Base-by-base conservation (phyloP, 2,329 filamentous ascomycete genomes). In the Epichloe brachyelytri region DNA sequence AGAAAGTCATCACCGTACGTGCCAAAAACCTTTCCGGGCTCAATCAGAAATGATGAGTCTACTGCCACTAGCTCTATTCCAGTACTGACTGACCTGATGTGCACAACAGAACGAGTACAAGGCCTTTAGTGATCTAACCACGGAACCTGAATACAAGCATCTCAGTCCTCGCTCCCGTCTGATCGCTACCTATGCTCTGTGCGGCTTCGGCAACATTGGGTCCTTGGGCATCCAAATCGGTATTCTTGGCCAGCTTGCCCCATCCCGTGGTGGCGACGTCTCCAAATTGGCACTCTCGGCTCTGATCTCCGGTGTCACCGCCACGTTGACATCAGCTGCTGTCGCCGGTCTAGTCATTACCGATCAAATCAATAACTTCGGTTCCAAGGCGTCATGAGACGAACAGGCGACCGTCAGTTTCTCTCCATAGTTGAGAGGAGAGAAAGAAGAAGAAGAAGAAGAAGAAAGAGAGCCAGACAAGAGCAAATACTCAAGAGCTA, bases 161-260 rank as follows among this genome's bases (percentile, higher is more conserved):
- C 75, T 95, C 54, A 81, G 79, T 33, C 71, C 78, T 15, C 86
- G 88, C 49, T 88, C 87, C 22, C 76, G 76, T 44, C 77, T 95
- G 57, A 94, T 95, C 62, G 86, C 85, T 44, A 94, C 87, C 48
- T 95, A 95, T 63, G 86, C 86, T 19, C 78, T 90, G 57, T 94
- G 88, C 68, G 80, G 80, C 26, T 88, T 88, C 64, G 89, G 87
- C 55, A 95, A 95, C 71, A 85, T 95, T 58, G 85, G 86, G 50
- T 91, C 87, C 33, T 77, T 95, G 46, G 88, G 88, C 64, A 91
- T 88, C 51, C 88, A 95, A 69, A 93, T 95, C 54, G 88, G 88
- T 72, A 87, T 94, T 53, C 76, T 95, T 49, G 80, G 84, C 4
- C 88, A 94, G 69, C 79, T 95, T 54, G 83, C 86, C 0, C 88